phyloP scores from a whole-genome alignment of 2,329 filamentous ascomycete species.

The Alternaria burnsii region DNA sequence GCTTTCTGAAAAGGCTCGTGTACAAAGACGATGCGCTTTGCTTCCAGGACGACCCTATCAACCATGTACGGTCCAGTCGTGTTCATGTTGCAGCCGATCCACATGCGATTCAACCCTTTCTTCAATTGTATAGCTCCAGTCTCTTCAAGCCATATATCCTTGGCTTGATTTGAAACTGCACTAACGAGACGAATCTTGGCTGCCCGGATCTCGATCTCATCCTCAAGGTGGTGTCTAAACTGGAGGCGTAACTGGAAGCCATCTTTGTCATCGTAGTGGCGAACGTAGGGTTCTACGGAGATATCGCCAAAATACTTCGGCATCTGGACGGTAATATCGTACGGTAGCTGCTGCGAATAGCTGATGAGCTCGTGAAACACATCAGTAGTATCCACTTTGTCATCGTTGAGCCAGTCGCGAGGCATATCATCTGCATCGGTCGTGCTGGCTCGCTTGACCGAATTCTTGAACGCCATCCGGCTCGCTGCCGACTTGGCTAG shows the following conservation, averaged over 20 bases:
- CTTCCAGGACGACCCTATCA: constrained; percentile 72
- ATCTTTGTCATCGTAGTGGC: constrained; percentile 75
- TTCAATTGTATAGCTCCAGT: constrained; percentile 58
- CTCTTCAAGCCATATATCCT: constrained; percentile 73
- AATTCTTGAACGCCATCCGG: constrained; percentile 37
- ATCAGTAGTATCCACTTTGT: constrained; percentile 49
- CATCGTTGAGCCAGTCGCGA: constrained; percentile 50
- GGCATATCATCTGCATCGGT: constrained; percentile 15
- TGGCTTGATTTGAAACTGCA: constrained; percentile 62
- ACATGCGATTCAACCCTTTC: constrained; percentile 63
- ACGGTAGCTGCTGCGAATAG: constrained; percentile 60
- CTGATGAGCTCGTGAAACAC: constrained; percentile 56
- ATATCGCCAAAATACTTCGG: constrained; percentile 77
- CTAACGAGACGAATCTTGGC: constrained; percentile 71
- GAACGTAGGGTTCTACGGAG: constrained; percentile 71
- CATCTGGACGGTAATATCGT: constrained; percentile 73
- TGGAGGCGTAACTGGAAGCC: constrained; percentile 75
- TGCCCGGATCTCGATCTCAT: constrained; percentile 71
- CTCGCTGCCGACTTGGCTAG: constrained; percentile 69
- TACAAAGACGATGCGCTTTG: constrained; percentile 70
- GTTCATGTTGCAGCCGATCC: constrained; percentile 62
- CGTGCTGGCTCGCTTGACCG: constrained; percentile 26
- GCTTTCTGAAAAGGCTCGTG: constrained; percentile 68
- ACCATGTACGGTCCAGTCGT: constrained; percentile 79
- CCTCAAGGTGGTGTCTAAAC: constrained; percentile 75